Base-by-base conservation (phyloP, 805 yeast genomes). In the Wickerhamomyces queroliae region DNA sequence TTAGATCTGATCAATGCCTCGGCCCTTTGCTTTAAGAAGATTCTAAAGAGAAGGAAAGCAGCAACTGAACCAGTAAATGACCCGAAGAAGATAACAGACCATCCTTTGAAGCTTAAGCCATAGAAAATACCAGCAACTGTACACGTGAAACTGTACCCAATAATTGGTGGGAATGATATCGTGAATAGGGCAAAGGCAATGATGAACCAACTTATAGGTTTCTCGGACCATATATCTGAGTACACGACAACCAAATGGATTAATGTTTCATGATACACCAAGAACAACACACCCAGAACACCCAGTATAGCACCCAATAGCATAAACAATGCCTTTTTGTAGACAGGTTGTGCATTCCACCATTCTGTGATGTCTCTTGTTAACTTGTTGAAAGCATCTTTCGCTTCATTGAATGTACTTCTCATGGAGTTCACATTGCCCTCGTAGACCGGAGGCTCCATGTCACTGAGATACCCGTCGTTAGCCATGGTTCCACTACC, bases 81-180 rank as follows among this genome's bases (percentile, higher is more conserved):
- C 0, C 88, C 84, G 2, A 69, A 20, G 0, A 93, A 80, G 36
- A 93, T 60, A 7, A 87, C 56, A 3, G 82, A 69, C 93, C 95
- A 93, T 0, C 96, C 97, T 33, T 67, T 56, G 33, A 67, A 61
- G 11, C 80, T 70, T 44, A 87, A 73, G 1, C 97, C 98, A 58
- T 81, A 93, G 8, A 83, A 73, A 74, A 88, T 78, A 2, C 98
- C 99, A 5, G 79, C 67, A 13, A 82, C 55, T 35, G 83, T 70
- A 16, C 83, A 72, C 16, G 85, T 59, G 17, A 81, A 69, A 5
- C 91, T 73, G 62, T 81, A 90, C 1, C 99, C 99, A 25, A 88
- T 60, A 49, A 91, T 47, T 2, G 98, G 99, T 2, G 99, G 98
- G 66, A 91, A 90, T 0, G 93, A 79, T 5, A 90, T 89, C 2